A percentile compares a stretch with the other conserved stretches of the same genome.
These are phyloP conservation scores for Fusarium aywerte DNA, from an alignment of 2,329 filamentous ascomycete species.

Conservation along the genomic window DNA sequence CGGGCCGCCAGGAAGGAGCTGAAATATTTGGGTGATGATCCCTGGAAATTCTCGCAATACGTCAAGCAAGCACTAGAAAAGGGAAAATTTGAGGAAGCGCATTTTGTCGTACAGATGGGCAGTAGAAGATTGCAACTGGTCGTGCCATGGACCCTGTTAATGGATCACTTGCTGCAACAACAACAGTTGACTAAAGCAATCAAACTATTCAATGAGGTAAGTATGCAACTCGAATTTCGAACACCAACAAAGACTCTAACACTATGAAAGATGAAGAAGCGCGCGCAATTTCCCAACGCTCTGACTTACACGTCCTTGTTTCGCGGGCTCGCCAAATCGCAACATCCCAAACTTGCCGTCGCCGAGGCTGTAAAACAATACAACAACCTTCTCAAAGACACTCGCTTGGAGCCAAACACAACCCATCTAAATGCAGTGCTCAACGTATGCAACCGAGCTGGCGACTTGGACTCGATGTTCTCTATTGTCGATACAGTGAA, in stretches of 20 bases:
- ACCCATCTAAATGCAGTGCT: constrained; percentile 92
- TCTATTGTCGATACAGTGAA: constrained; percentile 78
- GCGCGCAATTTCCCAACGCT: constrained; percentile 80
- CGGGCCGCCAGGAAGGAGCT: constrained; percentile 66
- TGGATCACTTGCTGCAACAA: constrained; percentile 74
- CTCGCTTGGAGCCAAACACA: constrained; percentile 74
- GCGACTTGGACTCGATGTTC: constrained; percentile 84
- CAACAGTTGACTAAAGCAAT: constrained; percentile 72
- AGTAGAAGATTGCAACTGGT: constrained; percentile 71
- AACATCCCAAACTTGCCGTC: constrained; percentile 69
- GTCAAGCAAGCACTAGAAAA: constrained; percentile 70
- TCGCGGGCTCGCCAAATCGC: constrained; percentile 73
- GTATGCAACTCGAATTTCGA: constrained; percentile 24
- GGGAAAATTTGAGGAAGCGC: constrained; percentile 72
- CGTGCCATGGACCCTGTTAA: constrained; percentile 89
- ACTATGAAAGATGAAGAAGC: constrained; percentile 86
- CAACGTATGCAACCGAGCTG: constrained; percentile 78
- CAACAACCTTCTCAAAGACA: constrained; percentile 74
- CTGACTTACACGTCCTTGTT: constrained; percentile 89
- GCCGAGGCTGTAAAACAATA: constrained; percentile 79
- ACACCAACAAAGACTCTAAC: constrained; percentile 26
- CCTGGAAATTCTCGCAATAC: constrained; percentile 75
- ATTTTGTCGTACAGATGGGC: constrained; percentile 74
- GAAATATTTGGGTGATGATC: constrained; percentile 70
- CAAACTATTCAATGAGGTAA: constrained; percentile 88